phyloP scores from a whole-genome alignment of 306 rosid species.

The Gynostemma pentaphyllum region DNA sequence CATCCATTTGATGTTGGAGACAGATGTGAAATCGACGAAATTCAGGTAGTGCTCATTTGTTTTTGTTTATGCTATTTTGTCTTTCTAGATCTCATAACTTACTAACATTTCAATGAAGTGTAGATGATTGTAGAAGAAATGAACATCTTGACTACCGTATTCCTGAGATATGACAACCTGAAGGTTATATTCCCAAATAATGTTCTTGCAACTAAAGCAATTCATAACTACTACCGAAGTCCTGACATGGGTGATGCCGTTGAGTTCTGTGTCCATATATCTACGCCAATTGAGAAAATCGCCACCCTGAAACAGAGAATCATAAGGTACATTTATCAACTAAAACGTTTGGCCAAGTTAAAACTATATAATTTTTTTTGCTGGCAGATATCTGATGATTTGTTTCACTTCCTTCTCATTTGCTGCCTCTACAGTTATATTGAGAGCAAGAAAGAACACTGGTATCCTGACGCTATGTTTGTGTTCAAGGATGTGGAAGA shows the following conservation, averaged over 20 bases:
- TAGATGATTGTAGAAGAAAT: constrained; percentile 96
- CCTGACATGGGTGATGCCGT: constrained; percentile 80
- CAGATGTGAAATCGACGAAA: constrained; percentile 74
- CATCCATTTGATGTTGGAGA: constrained; percentile 98
- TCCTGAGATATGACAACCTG: constrained; percentile 57
- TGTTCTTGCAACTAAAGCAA: constrained; percentile 56
- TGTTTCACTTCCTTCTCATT: background rate
- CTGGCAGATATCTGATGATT: background rate
- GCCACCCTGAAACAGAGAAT: constrained; percentile 51
- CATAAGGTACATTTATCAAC: constrained; percentile 23
- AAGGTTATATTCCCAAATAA: constrained; percentile 56
- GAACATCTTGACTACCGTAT: constrained; percentile 91
- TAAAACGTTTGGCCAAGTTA: background rate
- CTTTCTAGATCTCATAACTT: background rate
- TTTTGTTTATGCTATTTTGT: background rate
- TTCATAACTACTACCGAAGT: constrained; percentile 76
- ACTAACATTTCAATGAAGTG: constrained; percentile 6
- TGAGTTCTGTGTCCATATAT: constrained; percentile 58
- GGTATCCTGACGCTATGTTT: constrained; percentile 58
- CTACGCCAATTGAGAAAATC: constrained; percentile 71
- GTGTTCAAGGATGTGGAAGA: constrained; percentile 48
- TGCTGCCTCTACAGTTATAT: constrained; percentile 46
- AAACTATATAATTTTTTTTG: background rate
- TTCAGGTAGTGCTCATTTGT: constrained; percentile 38
- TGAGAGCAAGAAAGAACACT: constrained; percentile 77